Conservation (phyloP, 768 basidiomycete species). For the Suillus brevipes region DNA sequence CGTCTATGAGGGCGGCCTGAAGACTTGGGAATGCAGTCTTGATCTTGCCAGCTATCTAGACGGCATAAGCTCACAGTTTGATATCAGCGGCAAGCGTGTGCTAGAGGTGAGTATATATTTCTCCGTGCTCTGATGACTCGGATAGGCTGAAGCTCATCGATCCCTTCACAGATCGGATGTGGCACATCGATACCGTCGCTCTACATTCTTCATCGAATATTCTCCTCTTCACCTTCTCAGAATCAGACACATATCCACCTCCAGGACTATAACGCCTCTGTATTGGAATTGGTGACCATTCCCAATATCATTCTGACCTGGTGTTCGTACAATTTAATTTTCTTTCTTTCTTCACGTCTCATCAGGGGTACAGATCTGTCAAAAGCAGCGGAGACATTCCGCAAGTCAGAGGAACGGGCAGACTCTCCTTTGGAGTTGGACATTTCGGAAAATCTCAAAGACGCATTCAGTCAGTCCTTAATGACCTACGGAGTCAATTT, state of each 20-base stretch:
- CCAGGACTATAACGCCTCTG: slow-evolving; percentile 90
- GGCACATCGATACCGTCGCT: slow-evolving; percentile 87
- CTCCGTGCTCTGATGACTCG: not conserved
- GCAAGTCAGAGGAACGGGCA: slow-evolving; percentile 24
- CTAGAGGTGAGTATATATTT: slow-evolving; percentile 59
- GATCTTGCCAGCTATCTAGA: slow-evolving; percentile 77
- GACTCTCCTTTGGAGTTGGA: slow-evolving; percentile 52
- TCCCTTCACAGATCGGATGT: slow-evolving; percentile 71
- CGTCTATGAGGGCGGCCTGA: slow-evolving; percentile 93
- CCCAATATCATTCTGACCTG: slow-evolving; percentile 79
- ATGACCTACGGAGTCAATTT: slow-evolving; percentile 53
- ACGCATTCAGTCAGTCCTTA: slow-evolving; percentile 66
- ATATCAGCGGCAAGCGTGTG: slow-evolving; percentile 50
- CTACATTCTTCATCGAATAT: slow-evolving; percentile 65
- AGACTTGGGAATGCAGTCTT: slow-evolving; percentile 96
- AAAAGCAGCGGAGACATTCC: slow-evolving; percentile 51
- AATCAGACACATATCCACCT: slow-evolving; percentile 62
- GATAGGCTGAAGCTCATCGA: not conserved
- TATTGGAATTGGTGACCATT: slow-evolving; percentile 74
- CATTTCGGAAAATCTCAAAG: slow-evolving; percentile 63
- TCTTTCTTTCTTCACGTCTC: not conserved
- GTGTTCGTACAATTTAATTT: slow-evolving; percentile 55
- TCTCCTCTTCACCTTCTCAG: slow-evolving; percentile 35
- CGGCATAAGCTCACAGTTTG: slow-evolving; percentile 25
- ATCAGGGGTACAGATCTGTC: slow-evolving; percentile 52